These are phyloP conservation scores for Colletotrichum karsti DNA, from an alignment of 2,329 filamentous ascomycete species.

Conservation along the genomic window DNA sequence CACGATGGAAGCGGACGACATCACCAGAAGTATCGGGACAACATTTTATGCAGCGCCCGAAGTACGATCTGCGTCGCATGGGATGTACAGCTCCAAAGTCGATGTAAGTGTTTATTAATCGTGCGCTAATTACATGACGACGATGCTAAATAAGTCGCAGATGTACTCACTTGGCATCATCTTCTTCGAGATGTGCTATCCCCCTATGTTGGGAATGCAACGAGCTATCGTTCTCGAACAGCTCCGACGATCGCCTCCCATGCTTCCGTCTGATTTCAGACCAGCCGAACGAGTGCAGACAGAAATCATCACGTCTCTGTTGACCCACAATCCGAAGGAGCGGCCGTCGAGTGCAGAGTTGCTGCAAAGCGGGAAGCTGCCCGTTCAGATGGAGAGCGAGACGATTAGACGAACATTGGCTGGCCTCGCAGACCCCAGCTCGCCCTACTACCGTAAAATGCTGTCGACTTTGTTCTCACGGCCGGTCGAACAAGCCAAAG, in stretches of 20 bases:
- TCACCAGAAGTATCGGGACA: conserved; percentile 79
- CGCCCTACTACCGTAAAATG: conserved; percentile 90
- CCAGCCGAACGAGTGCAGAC: conserved; percentile 76
- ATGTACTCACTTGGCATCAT: conserved; percentile 99
- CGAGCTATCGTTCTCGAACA: conserved; percentile 70
- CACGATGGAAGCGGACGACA: conserved; percentile 62
- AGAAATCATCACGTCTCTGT: conserved; percentile 80
- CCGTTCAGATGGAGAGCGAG: conserved; percentile 92
- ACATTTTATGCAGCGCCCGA: conserved; percentile 95
- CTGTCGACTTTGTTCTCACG: conserved; percentile 84
- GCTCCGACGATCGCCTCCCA: conserved; percentile 73
- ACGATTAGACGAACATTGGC: conserved; percentile 85
- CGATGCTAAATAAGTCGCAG: conserved; percentile 43
- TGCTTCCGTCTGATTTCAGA: conserved; percentile 78
- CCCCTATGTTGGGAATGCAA: conserved; percentile 69
- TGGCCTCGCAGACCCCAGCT: conserved; percentile 81
- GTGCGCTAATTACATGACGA: not conserved
- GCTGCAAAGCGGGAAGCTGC: conserved; percentile 85
- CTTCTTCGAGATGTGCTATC: conserved; percentile 96
- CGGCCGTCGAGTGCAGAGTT: conserved; percentile 86
- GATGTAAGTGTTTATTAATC: conserved; percentile 65
- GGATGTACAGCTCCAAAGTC: conserved; percentile 90
- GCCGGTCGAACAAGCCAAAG: conserved; percentile 80
- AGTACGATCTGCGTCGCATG: conserved; percentile 77
- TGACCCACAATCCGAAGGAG: conserved; percentile 84